A percentile compares a stretch with the other conserved stretches of the same genome.
Conservation (phyloP, 305 asterid species). For the Fraxinus latifolia region DNA sequence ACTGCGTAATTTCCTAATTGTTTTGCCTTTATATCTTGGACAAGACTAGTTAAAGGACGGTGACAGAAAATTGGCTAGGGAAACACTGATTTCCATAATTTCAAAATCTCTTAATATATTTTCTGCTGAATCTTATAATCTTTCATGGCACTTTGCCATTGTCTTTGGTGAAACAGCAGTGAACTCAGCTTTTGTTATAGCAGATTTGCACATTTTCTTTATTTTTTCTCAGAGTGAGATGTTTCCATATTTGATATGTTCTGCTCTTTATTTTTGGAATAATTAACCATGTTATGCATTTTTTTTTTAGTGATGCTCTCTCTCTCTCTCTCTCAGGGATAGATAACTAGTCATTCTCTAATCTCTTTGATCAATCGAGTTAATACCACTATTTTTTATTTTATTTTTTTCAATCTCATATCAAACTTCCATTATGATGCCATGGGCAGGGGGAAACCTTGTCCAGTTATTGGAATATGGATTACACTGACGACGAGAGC, state of each 20-base stretch:
- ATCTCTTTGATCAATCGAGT: constrained; percentile 17
- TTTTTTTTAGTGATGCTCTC: neutral
- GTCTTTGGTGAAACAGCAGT: constrained; percentile 1
- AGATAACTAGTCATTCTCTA: constrained; percentile 5
- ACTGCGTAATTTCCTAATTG: neutral
- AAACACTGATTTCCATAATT: neutral
- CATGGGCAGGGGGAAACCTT: constrained; percentile 66
- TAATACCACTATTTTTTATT: neutral
- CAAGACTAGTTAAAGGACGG: constrained; percentile 5
- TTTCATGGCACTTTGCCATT: constrained; percentile 3
- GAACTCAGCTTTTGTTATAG: neutral
- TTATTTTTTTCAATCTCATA: neutral
- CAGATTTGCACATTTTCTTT: constrained; percentile 7
- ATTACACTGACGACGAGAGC: constrained; percentile 52
- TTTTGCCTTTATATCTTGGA: neutral
- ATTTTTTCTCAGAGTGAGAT: neutral
- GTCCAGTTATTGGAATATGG: constrained; percentile 55
- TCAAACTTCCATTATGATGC: constrained; percentile 23
- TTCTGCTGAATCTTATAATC: neutral
- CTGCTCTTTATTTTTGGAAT: constrained; percentile 5
- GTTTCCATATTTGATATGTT: neutral
- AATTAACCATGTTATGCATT: neutral
- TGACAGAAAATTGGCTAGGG: neutral
- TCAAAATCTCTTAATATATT: neutral
- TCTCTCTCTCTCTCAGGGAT: neutral